A percentile compares a stretch with the other conserved stretches of the same genome.
Evolutionary conservation across 1,284 basidiomycete genomes (phyloP).

Genomic region (Singerocomus inundabilis): DNA sequence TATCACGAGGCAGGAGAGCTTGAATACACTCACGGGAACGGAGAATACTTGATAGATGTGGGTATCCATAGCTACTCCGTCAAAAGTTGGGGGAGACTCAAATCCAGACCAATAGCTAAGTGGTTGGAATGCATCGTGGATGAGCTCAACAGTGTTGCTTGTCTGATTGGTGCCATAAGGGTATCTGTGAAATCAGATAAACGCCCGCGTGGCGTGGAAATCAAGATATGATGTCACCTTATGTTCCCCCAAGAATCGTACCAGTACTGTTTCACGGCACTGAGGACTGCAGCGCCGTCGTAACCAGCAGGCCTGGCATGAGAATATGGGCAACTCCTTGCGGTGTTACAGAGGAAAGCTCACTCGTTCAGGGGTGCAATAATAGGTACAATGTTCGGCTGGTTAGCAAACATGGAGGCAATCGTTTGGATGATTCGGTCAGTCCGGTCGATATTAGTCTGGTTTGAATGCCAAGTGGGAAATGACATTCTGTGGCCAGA

Average conservation of each 20-base stretch:
- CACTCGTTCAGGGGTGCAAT: conserved; percentile 81
- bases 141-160: conserved; percentile 64
- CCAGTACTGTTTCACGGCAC: conserved; percentile 69
- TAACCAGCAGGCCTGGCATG: conserved; percentile 74
- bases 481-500: conserved; percentile 67
- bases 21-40: conserved; percentile 42
- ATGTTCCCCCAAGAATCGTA: conserved; percentile 72
- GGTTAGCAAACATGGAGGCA: conserved; percentile 56
- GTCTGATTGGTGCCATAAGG: conserved; percentile 58
- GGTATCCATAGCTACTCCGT: conserved; percentile 80
- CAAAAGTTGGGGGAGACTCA: conserved; percentile 54
- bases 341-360: conserved; percentile 26
- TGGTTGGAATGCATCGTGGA: conserved; percentile 86
- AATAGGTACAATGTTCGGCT: conserved; percentile 58
- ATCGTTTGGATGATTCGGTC: conserved; percentile 67
- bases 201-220: neutral
- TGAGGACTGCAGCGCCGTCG: conserved; percentile 52
- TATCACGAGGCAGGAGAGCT: neutral
- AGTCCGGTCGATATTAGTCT: conserved; percentile 69
- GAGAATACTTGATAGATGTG: conserved; percentile 84
- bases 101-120: conserved; percentile 74
- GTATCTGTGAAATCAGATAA: conserved; percentile 38
- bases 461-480: conserved; percentile 73
- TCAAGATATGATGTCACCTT: conserved; percentile 44
- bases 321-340: neutral